These are phyloP conservation scores for Byssochlamys sp. DNA, from an alignment of 2,329 filamentous ascomycete genomes.

Conservation along the genomic window DNA sequence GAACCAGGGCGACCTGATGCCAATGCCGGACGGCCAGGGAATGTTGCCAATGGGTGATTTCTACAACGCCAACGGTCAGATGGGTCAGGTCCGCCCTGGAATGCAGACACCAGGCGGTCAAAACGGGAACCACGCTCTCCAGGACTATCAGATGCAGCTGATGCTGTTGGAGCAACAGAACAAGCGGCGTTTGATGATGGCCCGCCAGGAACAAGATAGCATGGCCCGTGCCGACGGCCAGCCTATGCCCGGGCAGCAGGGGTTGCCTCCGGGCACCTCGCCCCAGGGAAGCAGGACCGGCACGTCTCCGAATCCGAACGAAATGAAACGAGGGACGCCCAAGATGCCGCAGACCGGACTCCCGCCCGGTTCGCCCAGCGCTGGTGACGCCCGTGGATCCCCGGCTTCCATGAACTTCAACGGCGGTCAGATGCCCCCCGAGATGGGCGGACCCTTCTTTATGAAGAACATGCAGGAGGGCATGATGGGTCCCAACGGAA, in stretches of 20 bases:
- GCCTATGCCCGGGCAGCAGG: constrained; percentile 37
- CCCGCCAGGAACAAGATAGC: constrained; percentile 57
- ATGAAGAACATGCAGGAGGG: constrained; percentile 36
- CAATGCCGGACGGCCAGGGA: constrained; percentile 53
- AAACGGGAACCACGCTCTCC: constrained; percentile 52
- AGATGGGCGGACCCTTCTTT: constrained; percentile 36
- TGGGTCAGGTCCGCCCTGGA: constrained; percentile 36
- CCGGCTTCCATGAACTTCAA: constrained; percentile 51
- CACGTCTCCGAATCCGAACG: constrained; percentile 52
- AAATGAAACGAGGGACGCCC: constrained; percentile 54
- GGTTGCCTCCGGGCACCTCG: constrained; percentile 47
- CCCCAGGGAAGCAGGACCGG: constrained; percentile 48
- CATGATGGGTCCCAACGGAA: constrained; percentile 35
- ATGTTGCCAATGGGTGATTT: constrained; percentile 44
- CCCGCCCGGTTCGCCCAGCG: constrained; percentile 45
- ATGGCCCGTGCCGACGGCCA: constrained; percentile 45
- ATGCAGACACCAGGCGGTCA: constrained; percentile 33
- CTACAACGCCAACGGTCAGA: constrained; percentile 49
- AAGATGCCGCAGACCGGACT: constrained; percentile 50
- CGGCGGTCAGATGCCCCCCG: constrained; percentile 40
- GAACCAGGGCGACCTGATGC: constrained; percentile 74
- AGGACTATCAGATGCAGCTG: constrained; percentile 62
- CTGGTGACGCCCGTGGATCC: constrained; percentile 49
- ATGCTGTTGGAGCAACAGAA: constrained; percentile 62
- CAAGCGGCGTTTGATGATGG: constrained; percentile 58